phyloP scores from a whole-genome alignment of 371 early-diverging fungal species.

The Actinomucor elegans region DNA sequence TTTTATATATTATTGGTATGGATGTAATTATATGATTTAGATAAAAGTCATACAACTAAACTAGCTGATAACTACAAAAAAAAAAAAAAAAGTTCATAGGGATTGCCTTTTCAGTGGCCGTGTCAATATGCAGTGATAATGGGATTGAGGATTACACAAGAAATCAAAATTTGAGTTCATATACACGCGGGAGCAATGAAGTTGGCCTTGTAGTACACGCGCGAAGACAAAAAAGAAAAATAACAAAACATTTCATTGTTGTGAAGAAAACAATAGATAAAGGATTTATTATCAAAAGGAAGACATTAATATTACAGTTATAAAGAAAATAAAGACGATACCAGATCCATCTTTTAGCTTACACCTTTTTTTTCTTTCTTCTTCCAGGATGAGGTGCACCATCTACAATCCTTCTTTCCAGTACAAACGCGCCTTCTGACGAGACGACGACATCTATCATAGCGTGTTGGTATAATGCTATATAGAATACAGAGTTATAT shows the following conservation, averaged over 20 bases:
- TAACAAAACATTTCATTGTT: background rate
- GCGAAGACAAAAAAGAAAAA: background rate
- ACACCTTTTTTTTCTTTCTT: constrained; percentile 33
- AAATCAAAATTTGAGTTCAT: too few species aligned
- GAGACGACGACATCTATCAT: constrained; percentile 38
- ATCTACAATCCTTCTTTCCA: constrained; percentile 43
- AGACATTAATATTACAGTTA: background rate
- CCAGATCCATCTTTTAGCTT: constrained; percentile 1
- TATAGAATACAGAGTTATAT: too few species aligned
- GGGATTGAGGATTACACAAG: too few species aligned
- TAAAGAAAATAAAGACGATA: background rate
- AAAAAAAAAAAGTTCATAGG: too few species aligned
- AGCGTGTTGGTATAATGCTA: background rate
- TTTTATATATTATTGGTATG: too few species aligned
- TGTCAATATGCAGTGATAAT: too few species aligned
- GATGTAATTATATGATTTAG: too few species aligned
- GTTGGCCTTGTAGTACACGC: too few species aligned
- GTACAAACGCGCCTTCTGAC: constrained; percentile 38
- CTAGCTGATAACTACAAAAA: too few species aligned
- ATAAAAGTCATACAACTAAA: too few species aligned
- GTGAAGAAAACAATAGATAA: background rate
- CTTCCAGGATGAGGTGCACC: constrained; percentile 50
- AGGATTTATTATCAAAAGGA: background rate
- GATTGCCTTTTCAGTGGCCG: too few species aligned
- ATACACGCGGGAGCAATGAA: too few species aligned